These are phyloP conservation scores for Epichloe festucae DNA, from an alignment of 2,329 filamentous ascomycete species.

Conservation along the genomic window DNA sequence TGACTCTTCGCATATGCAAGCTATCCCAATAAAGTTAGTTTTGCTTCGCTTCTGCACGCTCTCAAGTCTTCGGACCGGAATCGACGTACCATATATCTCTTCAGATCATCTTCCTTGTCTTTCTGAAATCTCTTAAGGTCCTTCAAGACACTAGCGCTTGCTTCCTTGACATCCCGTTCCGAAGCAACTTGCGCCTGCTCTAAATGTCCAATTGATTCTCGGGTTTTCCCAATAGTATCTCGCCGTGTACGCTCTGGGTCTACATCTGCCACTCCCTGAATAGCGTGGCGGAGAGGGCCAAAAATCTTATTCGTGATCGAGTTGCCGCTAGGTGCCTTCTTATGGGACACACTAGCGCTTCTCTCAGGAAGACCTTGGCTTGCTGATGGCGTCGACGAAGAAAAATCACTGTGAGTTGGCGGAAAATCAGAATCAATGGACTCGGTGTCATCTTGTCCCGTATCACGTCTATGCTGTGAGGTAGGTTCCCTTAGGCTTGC, in stretches of 20 bases:
- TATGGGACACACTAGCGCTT: slow-evolving; percentile 42
- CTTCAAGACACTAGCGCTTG: slow-evolving; percentile 73
- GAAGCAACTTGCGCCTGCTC: slow-evolving; percentile 84
- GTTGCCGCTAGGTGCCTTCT: slow-evolving; percentile 72
- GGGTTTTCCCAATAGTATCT: slow-evolving; percentile 91
- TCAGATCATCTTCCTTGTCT: slow-evolving; percentile 91
- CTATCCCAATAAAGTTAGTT: slow-evolving; percentile 31
- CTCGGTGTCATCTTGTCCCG: slow-evolving; percentile 61
- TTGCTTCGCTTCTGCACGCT: not conserved
- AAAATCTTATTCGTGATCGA: slow-evolving; percentile 93
- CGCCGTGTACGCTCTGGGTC: slow-evolving; percentile 86
- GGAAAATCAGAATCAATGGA: slow-evolving; percentile 96
- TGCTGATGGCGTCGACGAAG: slow-evolving; percentile 53
- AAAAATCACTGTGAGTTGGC: slow-evolving; percentile 64
- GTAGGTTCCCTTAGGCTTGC: slow-evolving; percentile 40
- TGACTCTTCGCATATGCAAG: slow-evolving; percentile 86
- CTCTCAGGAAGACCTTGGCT: slow-evolving; percentile 56
- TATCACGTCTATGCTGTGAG: slow-evolving; percentile 39
- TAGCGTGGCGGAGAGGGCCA: slow-evolving; percentile 85
- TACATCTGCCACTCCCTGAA: slow-evolving; percentile 90
- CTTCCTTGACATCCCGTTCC: slow-evolving; percentile 85
- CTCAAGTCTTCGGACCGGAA: not conserved
- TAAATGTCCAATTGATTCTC: slow-evolving; percentile 71
- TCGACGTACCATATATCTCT: slow-evolving; percentile 78
- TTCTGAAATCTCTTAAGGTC: slow-evolving; percentile 87